phyloP scores from a whole-genome alignment of 179 eudicot species.

The Monotropa hypopitys region DNA sequence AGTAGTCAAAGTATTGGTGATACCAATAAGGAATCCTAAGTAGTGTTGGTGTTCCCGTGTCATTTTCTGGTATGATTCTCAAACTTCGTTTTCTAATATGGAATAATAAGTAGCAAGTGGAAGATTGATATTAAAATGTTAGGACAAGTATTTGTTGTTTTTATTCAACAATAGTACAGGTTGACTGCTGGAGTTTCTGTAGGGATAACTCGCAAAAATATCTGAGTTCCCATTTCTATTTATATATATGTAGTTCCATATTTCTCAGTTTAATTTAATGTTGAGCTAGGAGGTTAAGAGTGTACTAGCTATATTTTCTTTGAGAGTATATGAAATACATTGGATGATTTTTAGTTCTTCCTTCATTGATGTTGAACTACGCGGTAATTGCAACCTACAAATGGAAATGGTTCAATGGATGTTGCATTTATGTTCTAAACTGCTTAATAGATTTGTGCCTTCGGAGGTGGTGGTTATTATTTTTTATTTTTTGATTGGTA shows the following conservation, averaged over 20 bases:
- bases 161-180: not conserved
- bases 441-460: not conserved
- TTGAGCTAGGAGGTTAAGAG: not conserved
- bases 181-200: not conserved
- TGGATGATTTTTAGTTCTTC: not conserved
- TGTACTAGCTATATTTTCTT: not conserved
- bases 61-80: conserved; percentile 18
- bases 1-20: conserved; percentile 16
- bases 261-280: not conserved
- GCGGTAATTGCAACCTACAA: not conserved
- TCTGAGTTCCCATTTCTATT: not conserved
- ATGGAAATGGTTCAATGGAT: not conserved
- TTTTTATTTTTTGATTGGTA: no score
- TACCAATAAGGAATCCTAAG: conserved; percentile 17
- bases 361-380: not conserved
- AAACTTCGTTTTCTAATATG: not conserved
- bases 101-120: not conserved
- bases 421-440: not conserved
- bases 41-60: conserved; percentile 19
- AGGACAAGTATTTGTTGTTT: no score
- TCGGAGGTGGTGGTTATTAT: no score
- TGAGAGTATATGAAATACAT: not conserved
- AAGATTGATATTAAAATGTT: not conserved
- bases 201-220: not conserved
- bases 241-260: not conserved